Evolutionary conservation across 768 basidiomycete species (phyloP), one percentile per base, ranked within the genome.

Genomic region (Xanthoconium purpureum): DNA sequence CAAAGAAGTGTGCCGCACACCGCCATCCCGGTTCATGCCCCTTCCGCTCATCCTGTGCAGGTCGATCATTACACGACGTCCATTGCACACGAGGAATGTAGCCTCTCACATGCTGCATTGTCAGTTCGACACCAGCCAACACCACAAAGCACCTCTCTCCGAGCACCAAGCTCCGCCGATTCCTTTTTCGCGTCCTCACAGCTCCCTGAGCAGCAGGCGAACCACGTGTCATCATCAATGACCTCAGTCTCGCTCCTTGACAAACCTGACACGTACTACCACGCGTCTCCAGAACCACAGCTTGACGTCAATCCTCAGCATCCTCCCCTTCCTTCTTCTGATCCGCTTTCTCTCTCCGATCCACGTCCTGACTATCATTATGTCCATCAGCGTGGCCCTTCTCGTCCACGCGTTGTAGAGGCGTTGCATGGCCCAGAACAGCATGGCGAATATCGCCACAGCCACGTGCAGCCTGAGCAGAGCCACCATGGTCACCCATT

Each of bases 51-150:
- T 72, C 68, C 66, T 71, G 69, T 71, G 55, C 67, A 69, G 49
- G 71, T 66, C 60, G 71, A 73, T 69, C 71, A 71, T 63, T 69
- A 72, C 57, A 51, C 67, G 53, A 32, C 66, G 53, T 53, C 71
- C 57, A 43, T 63, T 54, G 18, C 54, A 71, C 69, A 69, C 66
- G 68, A 68, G 69, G 69, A 61, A 54, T 37, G 61, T 46, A 55
- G 52, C 67, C 64, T 66, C 54, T 62, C 68, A 35, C 67, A 68
- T 55, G 48, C 62, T 55, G 65, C 67, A 49, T 53, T 67, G 58
- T 28, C 62, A 35, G 39, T 58, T 46, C 56, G 55, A 52, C 65
- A 47, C 60, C 66, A 60, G 29, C 57, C 59, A 38, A 55, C 63
- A 55, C 52, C 66, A 40, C 58, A 52, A 29, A 39, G 32, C 50